phyloP scores from a whole-genome alignment of 306 rosid species.

The Inga laurina region DNA sequence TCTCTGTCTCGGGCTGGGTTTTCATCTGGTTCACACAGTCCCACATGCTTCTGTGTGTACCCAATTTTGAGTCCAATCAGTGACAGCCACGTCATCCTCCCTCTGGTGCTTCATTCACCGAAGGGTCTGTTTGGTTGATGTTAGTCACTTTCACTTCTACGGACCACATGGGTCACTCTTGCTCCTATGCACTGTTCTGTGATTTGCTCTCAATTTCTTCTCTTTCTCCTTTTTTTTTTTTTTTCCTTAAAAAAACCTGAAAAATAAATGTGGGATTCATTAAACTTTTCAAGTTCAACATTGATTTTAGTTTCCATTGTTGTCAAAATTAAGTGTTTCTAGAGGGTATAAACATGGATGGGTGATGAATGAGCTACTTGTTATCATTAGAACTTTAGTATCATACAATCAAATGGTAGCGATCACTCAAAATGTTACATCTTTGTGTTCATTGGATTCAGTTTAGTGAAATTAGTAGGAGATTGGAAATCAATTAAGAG shows the following conservation, averaged over 20 bases:
- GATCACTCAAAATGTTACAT: background rate
- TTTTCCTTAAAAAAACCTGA: background rate
- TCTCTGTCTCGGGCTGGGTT: constrained; percentile 10
- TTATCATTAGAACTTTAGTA: background rate
- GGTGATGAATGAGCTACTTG: background rate
- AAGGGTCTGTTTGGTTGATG: background rate
- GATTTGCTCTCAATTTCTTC: background rate
- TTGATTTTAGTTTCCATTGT: background rate
- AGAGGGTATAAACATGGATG: background rate
- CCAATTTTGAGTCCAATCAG: background rate
- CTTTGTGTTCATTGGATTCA: background rate
- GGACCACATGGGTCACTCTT: background rate
- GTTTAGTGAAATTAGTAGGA: background rate
- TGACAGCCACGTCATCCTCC: constrained; percentile 17
- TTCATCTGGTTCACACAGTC: background rate
- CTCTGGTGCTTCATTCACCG: background rate
- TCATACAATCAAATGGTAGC: background rate
- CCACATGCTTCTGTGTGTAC: background rate
- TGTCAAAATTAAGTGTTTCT: background rate
- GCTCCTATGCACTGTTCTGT: background rate
- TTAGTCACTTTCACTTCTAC: background rate
- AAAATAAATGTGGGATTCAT: background rate
- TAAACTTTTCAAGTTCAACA: background rate
- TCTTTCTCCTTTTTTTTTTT: background rate
- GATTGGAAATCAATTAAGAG: background rate